phyloP scores from a whole-genome alignment of 1,284 basidiomycete species.

The Ganoderma lingzhi region DNA sequence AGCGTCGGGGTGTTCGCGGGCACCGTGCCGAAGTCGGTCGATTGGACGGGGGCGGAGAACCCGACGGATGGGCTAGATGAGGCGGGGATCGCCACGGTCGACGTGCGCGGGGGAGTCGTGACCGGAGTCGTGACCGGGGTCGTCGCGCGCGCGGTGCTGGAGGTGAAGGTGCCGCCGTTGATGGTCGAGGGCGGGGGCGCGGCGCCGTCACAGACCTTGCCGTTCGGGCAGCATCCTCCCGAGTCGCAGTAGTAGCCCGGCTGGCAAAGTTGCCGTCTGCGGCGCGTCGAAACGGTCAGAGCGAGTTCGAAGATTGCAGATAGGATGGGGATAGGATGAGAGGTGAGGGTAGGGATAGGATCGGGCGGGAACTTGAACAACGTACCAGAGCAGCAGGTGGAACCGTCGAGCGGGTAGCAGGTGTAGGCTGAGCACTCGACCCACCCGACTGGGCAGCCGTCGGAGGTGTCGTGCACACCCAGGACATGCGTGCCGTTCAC shows the following conservation, averaged over 20 bases:
- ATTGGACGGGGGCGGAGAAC: not conserved
- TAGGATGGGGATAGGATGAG: not conserved
- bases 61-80: constrained; percentile 1
- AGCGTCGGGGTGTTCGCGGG: not conserved
- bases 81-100: not conserved
- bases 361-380: not conserved
- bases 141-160: not conserved
- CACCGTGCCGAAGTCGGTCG: not conserved
- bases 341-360: not conserved
- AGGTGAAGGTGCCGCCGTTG: constrained; percentile 10
- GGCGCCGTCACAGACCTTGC: constrained; percentile 25
- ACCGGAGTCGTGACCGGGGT: not conserved
- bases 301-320: not conserved
- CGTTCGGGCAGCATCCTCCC: constrained; percentile 28
- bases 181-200: constrained; percentile 27
- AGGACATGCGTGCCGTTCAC: not conserved
- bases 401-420: constrained; percentile 32
- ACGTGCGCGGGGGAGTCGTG: constrained; percentile 4
- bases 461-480: constrained; percentile 1
- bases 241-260: constrained; percentile 21
- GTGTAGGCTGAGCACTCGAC: constrained; percentile 23
- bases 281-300: not conserved
- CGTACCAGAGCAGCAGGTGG: constrained; percentile 30
- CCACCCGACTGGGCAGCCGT: constrained; percentile 29
- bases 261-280: constrained; percentile 29